phyloP scores from a whole-genome alignment of 495 filamentous ascomycete genomes.

The Baudoinia panamericana region DNA sequence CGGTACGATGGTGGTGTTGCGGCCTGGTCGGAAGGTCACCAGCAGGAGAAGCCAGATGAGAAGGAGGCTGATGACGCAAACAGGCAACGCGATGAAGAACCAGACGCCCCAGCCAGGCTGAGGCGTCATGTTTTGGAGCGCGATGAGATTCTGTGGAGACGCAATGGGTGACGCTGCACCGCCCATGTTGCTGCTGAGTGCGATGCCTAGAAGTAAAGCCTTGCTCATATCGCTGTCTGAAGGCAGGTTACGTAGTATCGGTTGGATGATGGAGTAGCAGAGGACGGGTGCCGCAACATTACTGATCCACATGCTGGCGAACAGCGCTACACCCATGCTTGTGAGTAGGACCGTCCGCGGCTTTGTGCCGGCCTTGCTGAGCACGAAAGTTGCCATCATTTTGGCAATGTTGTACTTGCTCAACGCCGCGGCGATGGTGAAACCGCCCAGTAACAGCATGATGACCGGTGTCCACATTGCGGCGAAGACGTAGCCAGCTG shows the following conservation, averaged over 20 bases:
- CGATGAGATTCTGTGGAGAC: slow-evolving; percentile 93
- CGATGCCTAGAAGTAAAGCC: slow-evolving; percentile 91
- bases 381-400: slow-evolving; percentile 89
- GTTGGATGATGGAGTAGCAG: slow-evolving; percentile 92
- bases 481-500: slow-evolving; percentile 69
- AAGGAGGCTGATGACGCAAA: slow-evolving; percentile 79
- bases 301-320: slow-evolving; percentile 97
- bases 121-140: slow-evolving; percentile 84
- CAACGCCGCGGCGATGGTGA: slow-evolving; percentile 86
- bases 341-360: slow-evolving; percentile 79
- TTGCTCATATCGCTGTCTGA: slow-evolving; percentile 84
- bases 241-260: slow-evolving; percentile 84
- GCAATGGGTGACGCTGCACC: slow-evolving; percentile 95
- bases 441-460: slow-evolving; percentile 93
- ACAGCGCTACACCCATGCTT: slow-evolving; percentile 97
- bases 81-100: slow-evolving; percentile 92
- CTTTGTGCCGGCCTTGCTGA: slow-evolving; percentile 87
- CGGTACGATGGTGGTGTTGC: slow-evolving; percentile 79
- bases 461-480: slow-evolving; percentile 99
- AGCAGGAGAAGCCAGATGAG: slow-evolving; percentile 83
- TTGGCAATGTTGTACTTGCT: slow-evolving; percentile 98
- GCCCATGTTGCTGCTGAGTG: slow-evolving; percentile 86
- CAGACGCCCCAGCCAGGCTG: slow-evolving; percentile 82
- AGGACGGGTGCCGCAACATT: slow-evolving; percentile 98
- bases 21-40: slow-evolving; percentile 67